phyloP scores from a whole-genome alignment of 768 basidiomycete genomes.

The Gymnopilus dilepis region DNA sequence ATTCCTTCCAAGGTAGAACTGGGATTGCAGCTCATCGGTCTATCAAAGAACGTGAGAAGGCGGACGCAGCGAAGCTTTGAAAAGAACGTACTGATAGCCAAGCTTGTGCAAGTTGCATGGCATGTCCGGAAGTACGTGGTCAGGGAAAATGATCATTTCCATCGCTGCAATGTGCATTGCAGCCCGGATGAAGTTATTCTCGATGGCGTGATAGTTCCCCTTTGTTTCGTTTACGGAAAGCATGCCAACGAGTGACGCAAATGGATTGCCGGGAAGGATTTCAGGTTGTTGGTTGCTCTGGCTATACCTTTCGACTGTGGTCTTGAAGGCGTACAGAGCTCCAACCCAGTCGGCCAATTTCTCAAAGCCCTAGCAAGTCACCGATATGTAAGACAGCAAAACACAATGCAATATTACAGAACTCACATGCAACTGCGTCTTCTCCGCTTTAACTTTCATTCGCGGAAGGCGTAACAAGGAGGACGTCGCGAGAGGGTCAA shows the following conservation, averaged over 20 bases:
- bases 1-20: background rate
- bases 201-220: background rate
- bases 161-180: background rate
- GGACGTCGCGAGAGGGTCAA: background rate
- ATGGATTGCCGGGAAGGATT: background rate
- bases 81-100: background rate
- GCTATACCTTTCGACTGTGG: background rate
- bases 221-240: background rate
- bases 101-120: background rate
- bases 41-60: background rate
- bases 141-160: background rate
- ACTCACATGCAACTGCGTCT: background rate
- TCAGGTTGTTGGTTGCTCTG: background rate
- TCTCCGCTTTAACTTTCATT: background rate
- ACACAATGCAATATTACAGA: background rate
- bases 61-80: too few species aligned
- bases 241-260: background rate
- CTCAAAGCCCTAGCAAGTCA: background rate
- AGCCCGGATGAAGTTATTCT: background rate
- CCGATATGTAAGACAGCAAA: background rate
- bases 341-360: background rate
- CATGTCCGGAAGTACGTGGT: background rate
- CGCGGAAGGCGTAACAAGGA: background rate
- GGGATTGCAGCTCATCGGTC: background rate
- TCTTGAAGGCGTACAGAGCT: background rate